Base-by-base conservation (phyloP, 2,329 filamentous ascomycete species). In the Drechslera avenae region DNA sequence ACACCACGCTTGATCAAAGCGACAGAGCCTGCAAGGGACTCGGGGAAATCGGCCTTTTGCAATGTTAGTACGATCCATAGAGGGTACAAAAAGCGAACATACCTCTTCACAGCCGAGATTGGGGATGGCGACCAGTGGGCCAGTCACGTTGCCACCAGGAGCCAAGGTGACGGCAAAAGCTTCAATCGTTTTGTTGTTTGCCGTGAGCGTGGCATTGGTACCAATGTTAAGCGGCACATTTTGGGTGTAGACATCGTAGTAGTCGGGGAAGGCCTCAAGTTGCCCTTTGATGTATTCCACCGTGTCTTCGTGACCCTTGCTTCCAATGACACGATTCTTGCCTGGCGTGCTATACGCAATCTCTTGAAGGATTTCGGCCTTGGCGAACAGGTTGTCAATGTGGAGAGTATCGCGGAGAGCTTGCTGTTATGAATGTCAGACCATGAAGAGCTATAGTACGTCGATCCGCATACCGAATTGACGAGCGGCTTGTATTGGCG, bases 1-100 rank as follows among this genome's bases (percentile, higher is more conserved):
- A 75, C 79, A 44, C 90, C 90, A 50, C 90, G 86, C 40, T 80
- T 78, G 60, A 93, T 81, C 28, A 93, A 78, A 9, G 87, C 89
- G 49, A 94, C 86, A 50, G 83, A 83, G 43, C 85, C 87, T 12
- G 75, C 71, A 5, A 87, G 75, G 2, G 76, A 73, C 3, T 76
- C 64, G 1, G 87, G 83, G 66, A 85, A 92, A 70, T 91, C 87
- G 3, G 79, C 76, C 62, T 71, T 71, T 43, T 5, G 19, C 17
- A 5, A n/a, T 34, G 32, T 53, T 32, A 57, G 45, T 19, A 6
- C 14, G 16, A 8, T 13, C 33, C 19, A 3, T 19, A 10, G 13
- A 19, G 13, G 33, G 14, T 10, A 18, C 5, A 18, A 18, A 31
- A 13, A 26, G 12, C 3, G 17, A 7, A 44, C 51, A 49, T 57